A percentile compares a stretch with the other conserved stretches of the same genome.
Conservation (phyloP, 2,329 filamentous ascomycete genomes). For the Cladosporium sp. region DNA sequence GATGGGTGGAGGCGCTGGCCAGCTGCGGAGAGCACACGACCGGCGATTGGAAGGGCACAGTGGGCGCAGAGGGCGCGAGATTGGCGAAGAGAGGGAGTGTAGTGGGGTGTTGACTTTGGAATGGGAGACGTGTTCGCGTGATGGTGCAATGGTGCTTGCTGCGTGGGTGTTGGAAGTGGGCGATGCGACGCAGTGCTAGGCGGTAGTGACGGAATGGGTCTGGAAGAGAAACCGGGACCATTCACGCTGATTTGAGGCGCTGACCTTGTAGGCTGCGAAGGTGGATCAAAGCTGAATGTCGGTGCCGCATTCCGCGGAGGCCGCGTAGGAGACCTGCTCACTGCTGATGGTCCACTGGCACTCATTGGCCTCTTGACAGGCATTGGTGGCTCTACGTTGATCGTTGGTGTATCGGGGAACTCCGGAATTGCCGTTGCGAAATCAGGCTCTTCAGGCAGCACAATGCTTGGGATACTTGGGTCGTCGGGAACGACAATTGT, state of each 20-base stretch:
- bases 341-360: background rate
- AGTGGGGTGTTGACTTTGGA: slow-evolving; percentile 44
- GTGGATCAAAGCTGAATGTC: slow-evolving; percentile 22
- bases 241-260: slow-evolving; percentile 26
- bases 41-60: slow-evolving; percentile 81
- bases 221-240: slow-evolving; percentile 19
- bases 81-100: slow-evolving; percentile 47
- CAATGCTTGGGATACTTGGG: slow-evolving; percentile 1
- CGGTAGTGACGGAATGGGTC: slow-evolving; percentile 20
- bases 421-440: slow-evolving; percentile 4
- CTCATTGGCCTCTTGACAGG: slow-evolving; percentile 1
- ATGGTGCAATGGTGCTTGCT: slow-evolving; percentile 36
- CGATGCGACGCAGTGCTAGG: slow-evolving; percentile 29
- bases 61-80: slow-evolving; percentile 77
- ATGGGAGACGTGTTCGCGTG: slow-evolving; percentile 35
- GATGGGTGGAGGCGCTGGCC: slow-evolving; percentile 86
- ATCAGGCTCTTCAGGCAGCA: slow-evolving; percentile 31
- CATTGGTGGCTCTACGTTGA: slow-evolving; percentile 26
- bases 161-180: slow-evolving; percentile 52
- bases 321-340: background rate
- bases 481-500: slow-evolving; percentile 25
- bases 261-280: background rate
- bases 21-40: slow-evolving; percentile 81
- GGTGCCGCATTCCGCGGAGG: background rate
- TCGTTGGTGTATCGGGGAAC: slow-evolving; percentile 22